phyloP scores from a whole-genome alignment of 257 asterid genomes.

The Linderniella brevidens region DNA sequence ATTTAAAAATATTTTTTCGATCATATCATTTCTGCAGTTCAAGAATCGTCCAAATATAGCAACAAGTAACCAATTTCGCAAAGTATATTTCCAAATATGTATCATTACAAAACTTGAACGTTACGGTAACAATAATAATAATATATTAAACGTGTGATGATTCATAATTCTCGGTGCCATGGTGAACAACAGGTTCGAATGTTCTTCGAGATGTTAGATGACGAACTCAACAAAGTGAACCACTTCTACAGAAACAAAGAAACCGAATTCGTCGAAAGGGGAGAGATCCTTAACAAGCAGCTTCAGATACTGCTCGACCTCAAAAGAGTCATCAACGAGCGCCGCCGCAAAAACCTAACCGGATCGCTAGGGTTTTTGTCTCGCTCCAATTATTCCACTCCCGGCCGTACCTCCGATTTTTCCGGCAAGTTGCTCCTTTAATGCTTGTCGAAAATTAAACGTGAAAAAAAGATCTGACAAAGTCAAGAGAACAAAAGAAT shows the following conservation, averaged over 20 bases:
- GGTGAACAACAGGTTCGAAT: conserved; percentile 29
- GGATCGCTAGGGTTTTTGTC: conserved; percentile 10
- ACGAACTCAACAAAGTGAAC: conserved; percentile 68
- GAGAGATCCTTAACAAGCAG: conserved; percentile 51
- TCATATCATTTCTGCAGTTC: no score
- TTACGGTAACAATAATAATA: no score
- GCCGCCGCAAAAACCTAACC: conserved; percentile 26
- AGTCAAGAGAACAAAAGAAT: background rate
- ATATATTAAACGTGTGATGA: no score
- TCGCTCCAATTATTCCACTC: conserved; percentile 18
- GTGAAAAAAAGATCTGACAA: background rate
- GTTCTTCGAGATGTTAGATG: conserved; percentile 56
- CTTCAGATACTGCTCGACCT: conserved; percentile 57
- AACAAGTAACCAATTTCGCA: no score
- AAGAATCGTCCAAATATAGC: no score
- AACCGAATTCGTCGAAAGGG: conserved; percentile 66
- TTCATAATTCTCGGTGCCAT: background rate
- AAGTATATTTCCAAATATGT: no score
- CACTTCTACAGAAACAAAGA: conserved; percentile 58
- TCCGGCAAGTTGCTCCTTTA: conserved; percentile 34
- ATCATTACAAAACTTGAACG: no score
- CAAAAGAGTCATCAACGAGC: conserved; percentile 35
- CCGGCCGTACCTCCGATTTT: conserved; percentile 28
- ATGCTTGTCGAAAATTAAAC: background rate
- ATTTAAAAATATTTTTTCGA: no score